phyloP scores from a whole-genome alignment of 495 filamentous ascomycete genomes.

The Durotheca rogersii region DNA sequence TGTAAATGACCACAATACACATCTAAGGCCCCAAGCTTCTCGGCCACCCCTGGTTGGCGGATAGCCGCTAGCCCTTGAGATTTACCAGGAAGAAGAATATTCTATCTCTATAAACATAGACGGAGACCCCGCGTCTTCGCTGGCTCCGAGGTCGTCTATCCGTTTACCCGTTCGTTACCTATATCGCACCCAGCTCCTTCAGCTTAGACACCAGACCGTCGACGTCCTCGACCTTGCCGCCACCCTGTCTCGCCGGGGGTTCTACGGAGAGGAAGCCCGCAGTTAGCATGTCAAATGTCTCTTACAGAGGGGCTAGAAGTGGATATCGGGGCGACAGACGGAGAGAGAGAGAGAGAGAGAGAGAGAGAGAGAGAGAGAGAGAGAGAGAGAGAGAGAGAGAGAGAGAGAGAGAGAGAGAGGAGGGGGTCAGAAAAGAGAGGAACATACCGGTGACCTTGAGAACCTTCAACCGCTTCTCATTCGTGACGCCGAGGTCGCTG shows the following conservation, averaged over 20 bases:
- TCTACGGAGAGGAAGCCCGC: no score
- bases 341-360: no score
- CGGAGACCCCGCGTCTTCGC: conserved; percentile 7
- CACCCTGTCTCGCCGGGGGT: conserved; percentile 84
- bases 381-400: no score
- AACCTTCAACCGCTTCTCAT: conserved; percentile 76
- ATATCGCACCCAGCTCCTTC: conserved; percentile 94
- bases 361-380: no score
- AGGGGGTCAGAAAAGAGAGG: conserved; percentile 5
- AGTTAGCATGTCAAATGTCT: no score
- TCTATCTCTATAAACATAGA: background rate
- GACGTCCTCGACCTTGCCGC: conserved; percentile 95
- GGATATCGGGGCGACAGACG: no score
- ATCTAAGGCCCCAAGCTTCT: background rate
- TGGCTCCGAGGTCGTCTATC: no score
- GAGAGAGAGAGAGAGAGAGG: conserved; percentile 4
- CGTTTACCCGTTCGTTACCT: conserved; percentile 32
- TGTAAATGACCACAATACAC: no score
- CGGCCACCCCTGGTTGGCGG: background rate
- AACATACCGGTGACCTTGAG: conserved; percentile 77
- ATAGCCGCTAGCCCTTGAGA: background rate
- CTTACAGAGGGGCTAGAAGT: no score
- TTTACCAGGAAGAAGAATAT: no score
- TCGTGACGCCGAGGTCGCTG: conserved; percentile 75
- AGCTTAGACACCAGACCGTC: conserved; percentile 87